Evolutionary conservation across 345 rosid species (phyloP), one percentile per base, ranked within the genome.

Genomic region (Combretum micranthum): DNA sequence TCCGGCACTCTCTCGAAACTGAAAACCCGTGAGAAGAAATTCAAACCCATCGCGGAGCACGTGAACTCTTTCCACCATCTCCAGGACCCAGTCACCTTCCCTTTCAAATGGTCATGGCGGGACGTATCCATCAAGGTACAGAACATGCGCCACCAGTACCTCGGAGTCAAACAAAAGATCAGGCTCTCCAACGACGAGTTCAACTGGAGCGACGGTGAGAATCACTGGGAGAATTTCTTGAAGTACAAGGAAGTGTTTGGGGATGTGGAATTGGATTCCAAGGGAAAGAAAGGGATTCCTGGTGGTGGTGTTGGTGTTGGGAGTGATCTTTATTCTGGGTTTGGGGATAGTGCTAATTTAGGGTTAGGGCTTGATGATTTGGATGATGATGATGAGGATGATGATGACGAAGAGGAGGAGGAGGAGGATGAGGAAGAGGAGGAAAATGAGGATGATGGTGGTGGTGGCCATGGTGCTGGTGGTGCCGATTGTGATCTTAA

Each of bases 111-210:
- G 94, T 78, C 89, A 4, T 83, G 94, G 94, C 80, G 94, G 12
- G 94, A 86, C 57, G 87, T 83, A 13, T 86, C 89, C 39, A 83
- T 86, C 55, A 83, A 86, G 66, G 87, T 83, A 52, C 93, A 86
- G 77, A 86, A 86, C 75, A 86, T 81, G 94, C 70, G 94, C 75
- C 86, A 86, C 57, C 94, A 86, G 74, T 86, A 86, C 64, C 56
- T 83, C 64, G 94, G 94, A 42, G 94, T 86, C 62, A 86, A 86
- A 77, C 89, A 86, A 77, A 86, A 86, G 89, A 83, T 86, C 68
- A 72, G 77, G 53, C 56, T 68, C 61, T 65, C 89, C 17, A 64
- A 66, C 5, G 83, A 75, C 17, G 82, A 73, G 59, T 83, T 79
- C 63, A 70, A 81, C 63, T 83, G 94, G 89, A 67, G 75, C 50